Evolutionary conservation across 306 rosid genomes (phyloP).

Genomic region (Prunus salicina): DNA sequence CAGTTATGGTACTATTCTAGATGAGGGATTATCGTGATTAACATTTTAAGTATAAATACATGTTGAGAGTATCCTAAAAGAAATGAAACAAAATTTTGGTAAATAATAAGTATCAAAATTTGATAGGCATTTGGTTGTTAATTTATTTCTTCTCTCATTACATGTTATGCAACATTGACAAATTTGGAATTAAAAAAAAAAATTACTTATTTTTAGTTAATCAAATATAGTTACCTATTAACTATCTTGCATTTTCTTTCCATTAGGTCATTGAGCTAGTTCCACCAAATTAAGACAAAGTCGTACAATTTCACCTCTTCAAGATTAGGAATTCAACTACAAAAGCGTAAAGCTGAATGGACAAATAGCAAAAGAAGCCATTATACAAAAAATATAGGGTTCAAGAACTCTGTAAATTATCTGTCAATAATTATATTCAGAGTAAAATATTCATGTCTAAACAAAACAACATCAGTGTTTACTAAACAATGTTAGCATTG

Average conservation of each 20-base stretch:
- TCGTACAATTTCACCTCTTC: not conserved
- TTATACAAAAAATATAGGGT: not conserved
- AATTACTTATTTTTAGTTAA: too few species aligned
- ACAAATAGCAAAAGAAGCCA: not conserved
- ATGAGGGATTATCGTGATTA: not conserved
- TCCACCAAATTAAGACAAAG: not conserved
- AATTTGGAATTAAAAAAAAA: too few species aligned
- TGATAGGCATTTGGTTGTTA: not conserved
- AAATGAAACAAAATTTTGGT: not conserved
- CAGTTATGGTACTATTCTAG: not conserved
- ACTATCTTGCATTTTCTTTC: too few species aligned
- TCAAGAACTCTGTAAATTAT: not conserved
- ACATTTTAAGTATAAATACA: not conserved
- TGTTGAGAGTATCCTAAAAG: not conserved
- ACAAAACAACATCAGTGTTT: not conserved
- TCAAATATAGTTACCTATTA: too few species aligned
- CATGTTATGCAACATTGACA: too few species aligned
- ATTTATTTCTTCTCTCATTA: not conserved
- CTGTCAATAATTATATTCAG: not conserved
- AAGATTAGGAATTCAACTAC: not conserved
- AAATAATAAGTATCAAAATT: not conserved
- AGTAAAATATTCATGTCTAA: not conserved
- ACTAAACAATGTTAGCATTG: not conserved
- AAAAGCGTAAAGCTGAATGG: not conserved
- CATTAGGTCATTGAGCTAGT: not conserved